A percentile compares a stretch with the other conserved stretches of the same genome.
phyloP scores from a whole-genome alignment of 2,329 filamentous ascomycete species.

The Karstenula rhodostoma region DNA sequence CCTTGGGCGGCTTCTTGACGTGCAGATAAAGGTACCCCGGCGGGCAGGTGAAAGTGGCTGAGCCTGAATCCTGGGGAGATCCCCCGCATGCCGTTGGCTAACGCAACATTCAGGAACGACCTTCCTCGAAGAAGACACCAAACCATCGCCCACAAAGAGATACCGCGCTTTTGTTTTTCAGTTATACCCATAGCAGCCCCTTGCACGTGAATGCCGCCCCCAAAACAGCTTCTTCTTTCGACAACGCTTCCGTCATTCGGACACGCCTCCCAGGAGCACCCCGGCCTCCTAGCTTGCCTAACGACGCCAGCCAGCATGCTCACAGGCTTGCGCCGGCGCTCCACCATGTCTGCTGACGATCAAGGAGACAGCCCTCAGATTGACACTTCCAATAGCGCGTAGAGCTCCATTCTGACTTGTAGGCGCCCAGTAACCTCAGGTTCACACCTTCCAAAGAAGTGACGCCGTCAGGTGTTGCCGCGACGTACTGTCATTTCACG shows the following conservation, averaged over 20 bases:
- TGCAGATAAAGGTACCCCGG: slow-evolving; percentile 13
- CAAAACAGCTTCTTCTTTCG: slow-evolving; percentile 18
- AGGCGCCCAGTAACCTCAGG: slow-evolving; percentile 21
- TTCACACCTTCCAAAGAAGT: slow-evolving; percentile 29
- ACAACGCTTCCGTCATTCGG: slow-evolving; percentile 13
- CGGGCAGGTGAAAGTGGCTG: slow-evolving; percentile 15
- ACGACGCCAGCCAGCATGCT: slow-evolving; percentile 14
- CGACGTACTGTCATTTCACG: neutral
- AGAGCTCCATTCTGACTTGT: slow-evolving; percentile 3
- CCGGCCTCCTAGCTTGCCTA: slow-evolving; percentile 8
- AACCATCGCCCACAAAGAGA: neutral
- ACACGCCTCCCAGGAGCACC: slow-evolving; percentile 13
- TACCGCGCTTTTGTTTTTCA: no score
- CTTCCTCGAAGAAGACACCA: neutral
- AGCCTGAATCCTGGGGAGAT: slow-evolving; percentile 17
- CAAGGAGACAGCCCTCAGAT: slow-evolving; percentile 15
- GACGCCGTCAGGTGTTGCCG: slow-evolving; percentile 15
- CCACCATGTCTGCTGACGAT: slow-evolving; percentile 20
- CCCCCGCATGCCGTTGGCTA: slow-evolving; percentile 24
- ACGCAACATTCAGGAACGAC: slow-evolving; percentile 13
- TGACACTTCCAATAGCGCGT: slow-evolving; percentile 14
- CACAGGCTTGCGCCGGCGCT: slow-evolving; percentile 1
- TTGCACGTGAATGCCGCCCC: neutral
- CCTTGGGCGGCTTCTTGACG: neutral
- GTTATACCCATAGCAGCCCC: neutral